phyloP scores from a whole-genome alignment of 306 rosid species.

The Ziziphus jujuba region DNA sequence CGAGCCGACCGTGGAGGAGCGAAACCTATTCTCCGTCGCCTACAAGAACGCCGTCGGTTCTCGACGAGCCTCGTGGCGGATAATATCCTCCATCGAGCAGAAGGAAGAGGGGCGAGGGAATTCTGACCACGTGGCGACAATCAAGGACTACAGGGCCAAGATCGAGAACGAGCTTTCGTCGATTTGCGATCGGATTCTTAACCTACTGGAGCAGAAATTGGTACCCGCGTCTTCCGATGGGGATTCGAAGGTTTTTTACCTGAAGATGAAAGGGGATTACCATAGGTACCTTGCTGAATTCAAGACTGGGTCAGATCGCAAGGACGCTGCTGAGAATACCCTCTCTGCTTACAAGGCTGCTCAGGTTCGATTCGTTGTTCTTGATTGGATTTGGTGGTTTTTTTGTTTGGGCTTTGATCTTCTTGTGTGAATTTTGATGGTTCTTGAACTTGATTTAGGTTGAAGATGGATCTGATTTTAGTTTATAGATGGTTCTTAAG shows the following conservation, averaged over 20 bases:
- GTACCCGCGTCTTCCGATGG: conserved; percentile 33
- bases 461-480: too few species aligned
- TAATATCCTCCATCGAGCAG: conserved; percentile 47
- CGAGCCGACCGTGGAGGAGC: conserved; percentile 41
- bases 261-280: conserved; percentile 46
- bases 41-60: conserved; percentile 42
- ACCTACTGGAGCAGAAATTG: conserved; percentile 29
- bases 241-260: conserved; percentile 42
- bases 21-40: conserved; percentile 43
- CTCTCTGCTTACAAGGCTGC: conserved; percentile 37
- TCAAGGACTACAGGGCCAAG: conserved; percentile 31
- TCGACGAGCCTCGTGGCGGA: conserved; percentile 44
- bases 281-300: conserved; percentile 42
- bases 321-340: conserved; percentile 42
- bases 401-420: not conserved
- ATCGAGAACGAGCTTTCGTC: conserved; percentile 37
- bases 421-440: not conserved
- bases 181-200: conserved; percentile 35
- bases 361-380: conserved; percentile 21
- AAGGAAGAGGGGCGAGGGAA: conserved; percentile 44
- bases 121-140: conserved; percentile 28
- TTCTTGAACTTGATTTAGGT: not conserved
- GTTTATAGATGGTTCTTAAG: too few species aligned
- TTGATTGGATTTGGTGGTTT: not conserved
- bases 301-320: conserved; percentile 31